Base-by-base conservation (phyloP, 2,329 filamentous ascomycete genomes). In the Colletotrichum liriopes region DNA sequence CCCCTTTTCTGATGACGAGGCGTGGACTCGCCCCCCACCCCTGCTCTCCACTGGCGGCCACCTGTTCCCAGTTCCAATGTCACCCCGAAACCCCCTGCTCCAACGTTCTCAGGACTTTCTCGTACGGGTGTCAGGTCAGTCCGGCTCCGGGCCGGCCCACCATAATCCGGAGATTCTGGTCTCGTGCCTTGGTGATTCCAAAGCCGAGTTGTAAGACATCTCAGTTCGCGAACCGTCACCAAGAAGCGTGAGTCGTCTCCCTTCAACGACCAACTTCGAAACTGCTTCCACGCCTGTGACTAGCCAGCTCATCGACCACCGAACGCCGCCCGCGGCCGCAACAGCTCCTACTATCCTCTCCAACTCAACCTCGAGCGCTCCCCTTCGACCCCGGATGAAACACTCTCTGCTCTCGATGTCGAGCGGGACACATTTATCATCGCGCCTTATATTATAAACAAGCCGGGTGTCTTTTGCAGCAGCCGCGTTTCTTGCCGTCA, bases 91-190 rank as follows among this genome's bases (percentile, higher is more conserved):
- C 37, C n/a, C 67, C 51, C 23, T 51, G 58, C 64, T 51, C 51
- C 56, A 45, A 37, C 64, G 8, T 16, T 29, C 23, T 43, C 43
- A 43, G 63, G 39, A 43, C 56, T 14, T 39, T 60, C 47, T 59
- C 69, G 43, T 58, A 39, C 69, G 37, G 65, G 58, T 63, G 49
- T 62, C 64, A 71, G 49, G 26, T 58, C 56, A 12, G 26, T 6
- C 58, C 64, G 65, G 58, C 51, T 62, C 69, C 65, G 65, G 35
- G 29, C 35, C 37, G 65, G 47, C 51, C n/a, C 51, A 9, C 60
- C 41, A 35, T n/a, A 54, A 52, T 43, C 61, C 60, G 67, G 52
- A 56, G 35, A 56, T 32, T 32, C 16, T 29, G 60, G 18, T 52
- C 47, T 41, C 39, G 49, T 55, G 41, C 39, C 39, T 39, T 39